Evolutionary conservation across 164 flowering plant species (phyloP), one percentile per base, ranked within the genome.

Genomic region (Warburgia ugandensis): DNA sequence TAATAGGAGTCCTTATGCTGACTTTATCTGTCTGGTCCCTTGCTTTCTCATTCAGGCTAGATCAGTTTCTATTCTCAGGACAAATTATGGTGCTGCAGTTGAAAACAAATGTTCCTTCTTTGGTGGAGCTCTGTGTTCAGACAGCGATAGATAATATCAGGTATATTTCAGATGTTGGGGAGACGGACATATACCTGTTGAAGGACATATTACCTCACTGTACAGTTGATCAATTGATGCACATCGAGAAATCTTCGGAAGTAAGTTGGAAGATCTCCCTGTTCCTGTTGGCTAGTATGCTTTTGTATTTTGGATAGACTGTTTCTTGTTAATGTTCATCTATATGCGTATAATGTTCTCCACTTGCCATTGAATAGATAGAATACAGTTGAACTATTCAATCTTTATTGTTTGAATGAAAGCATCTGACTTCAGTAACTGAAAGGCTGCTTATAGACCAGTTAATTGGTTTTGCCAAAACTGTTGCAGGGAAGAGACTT

Each of bases 91-190:
- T 33, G 6, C 12, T 17, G 27, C 12, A 29, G 16, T 10, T 17
- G 16, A 21, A 22, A 25, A 54, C 22, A 39, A 67, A 64, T 56
- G 48, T 50, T 55, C 94, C 92, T 21, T 69, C 85, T 5, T 62
- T 92, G 74, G 72, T 88, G 52, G 85, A 86, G 45, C 73, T 84
- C 27, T 86, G 91, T 56, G 64, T 92, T 39, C 72, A 64, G 54
- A 64, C 64, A 27, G 83, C 83, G 0, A 79, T 92, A 50, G 83
- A 77, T 54, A 82, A 92, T 55, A 66, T 88, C 48, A 73, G 74
- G 63, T 82, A 80, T 64, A 69, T 92, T 32, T 95, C 94, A 11
- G 81, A 92, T 77, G 89, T 88, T 73, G 99, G 97, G 9, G 89
- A 73, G 56, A 77, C 81, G 3, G 97, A 86, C 64, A 44, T 61